Percentiles rank a stretch among this genome's conserved stretches.
These are phyloP conservation scores for Pseudocohnilembus persalinus DNA, from an alignment of 169 alveolate species.

Conservation along the genomic window DNA sequence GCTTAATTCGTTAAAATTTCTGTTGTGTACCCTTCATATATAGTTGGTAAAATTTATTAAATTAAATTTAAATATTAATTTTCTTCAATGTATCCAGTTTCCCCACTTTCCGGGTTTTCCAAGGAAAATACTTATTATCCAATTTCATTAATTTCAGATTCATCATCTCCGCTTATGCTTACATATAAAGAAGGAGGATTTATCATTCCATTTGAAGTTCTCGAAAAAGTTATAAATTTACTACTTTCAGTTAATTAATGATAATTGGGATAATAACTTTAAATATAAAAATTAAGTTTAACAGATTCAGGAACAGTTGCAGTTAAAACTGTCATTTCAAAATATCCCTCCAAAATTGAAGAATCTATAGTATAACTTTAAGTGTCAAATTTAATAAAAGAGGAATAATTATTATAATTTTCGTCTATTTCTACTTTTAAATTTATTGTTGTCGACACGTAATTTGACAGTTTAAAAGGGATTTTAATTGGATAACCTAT, in stretches of 20 bases:
- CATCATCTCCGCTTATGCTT: background rate
- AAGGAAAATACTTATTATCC: background rate
- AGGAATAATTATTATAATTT: no score
- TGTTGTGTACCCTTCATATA: no score
- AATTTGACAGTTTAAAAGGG: slow-evolving; percentile 2
- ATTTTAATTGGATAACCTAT: slow-evolving; percentile 10
- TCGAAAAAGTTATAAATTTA: no score
- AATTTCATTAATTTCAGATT: background rate
- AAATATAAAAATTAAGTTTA: background rate
- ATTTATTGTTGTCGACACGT: background rate
- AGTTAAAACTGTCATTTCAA: background rate
- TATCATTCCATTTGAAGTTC: background rate
- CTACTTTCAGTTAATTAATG: background rate
- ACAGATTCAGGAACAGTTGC: background rate
- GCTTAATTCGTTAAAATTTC: slow-evolving; percentile 1
- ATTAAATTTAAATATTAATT: no score
- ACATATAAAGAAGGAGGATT: background rate
- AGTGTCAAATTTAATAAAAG: no score
- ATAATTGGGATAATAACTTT: background rate
- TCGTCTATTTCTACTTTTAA: background rate
- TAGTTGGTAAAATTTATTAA: no score
- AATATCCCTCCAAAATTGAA: no score
- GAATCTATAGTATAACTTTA: no score
- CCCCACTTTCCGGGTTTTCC: background rate
- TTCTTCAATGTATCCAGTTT: background rate